Evolutionary conservation across 1,284 basidiomycete genomes (phyloP).

Genomic region (Takashimella koratensis): DNA sequence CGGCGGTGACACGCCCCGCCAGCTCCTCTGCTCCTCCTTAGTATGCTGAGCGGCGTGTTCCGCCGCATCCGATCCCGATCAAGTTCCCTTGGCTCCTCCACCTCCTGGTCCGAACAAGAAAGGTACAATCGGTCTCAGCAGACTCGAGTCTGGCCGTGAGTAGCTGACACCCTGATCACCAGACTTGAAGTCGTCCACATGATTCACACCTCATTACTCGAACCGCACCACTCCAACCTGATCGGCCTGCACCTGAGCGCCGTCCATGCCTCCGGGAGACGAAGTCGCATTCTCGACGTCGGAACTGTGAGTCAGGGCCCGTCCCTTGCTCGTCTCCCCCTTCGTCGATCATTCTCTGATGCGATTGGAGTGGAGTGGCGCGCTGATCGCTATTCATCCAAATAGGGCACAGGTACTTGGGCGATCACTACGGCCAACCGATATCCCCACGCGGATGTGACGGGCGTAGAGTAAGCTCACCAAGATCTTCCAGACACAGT

Average conservation of each 20-base stretch:
- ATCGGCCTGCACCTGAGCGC: constrained; percentile 24
- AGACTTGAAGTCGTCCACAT: constrained; percentile 24
- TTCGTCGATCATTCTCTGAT: background rate
- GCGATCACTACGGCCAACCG: constrained; percentile 24
- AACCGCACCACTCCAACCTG: constrained; percentile 24
- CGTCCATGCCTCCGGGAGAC: constrained; percentile 29
- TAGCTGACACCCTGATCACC: background rate
- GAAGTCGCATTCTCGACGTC: constrained; percentile 36
- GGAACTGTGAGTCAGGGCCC: constrained; percentile 30
- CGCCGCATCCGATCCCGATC: background rate
- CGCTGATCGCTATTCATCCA: constrained; percentile 5
- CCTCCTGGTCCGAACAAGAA: background rate
- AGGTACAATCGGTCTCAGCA: background rate
- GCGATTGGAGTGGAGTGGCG: background rate
- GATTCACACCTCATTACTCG: constrained; percentile 24
- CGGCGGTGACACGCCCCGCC: too few species aligned
- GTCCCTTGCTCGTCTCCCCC: background rate
- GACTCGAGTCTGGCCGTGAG: too few species aligned
- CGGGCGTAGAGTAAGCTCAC: constrained; percentile 35
- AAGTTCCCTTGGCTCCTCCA: background rate
- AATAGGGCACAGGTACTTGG: constrained; percentile 29
- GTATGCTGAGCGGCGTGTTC: background rate
- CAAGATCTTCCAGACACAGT: background rate
- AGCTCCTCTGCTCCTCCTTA: background rate
- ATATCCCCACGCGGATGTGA: constrained; percentile 35